Evolutionary conservation across 371 early-diverging fungal species (phyloP).

Genomic region (Phascolomyces articulosus): DNA sequence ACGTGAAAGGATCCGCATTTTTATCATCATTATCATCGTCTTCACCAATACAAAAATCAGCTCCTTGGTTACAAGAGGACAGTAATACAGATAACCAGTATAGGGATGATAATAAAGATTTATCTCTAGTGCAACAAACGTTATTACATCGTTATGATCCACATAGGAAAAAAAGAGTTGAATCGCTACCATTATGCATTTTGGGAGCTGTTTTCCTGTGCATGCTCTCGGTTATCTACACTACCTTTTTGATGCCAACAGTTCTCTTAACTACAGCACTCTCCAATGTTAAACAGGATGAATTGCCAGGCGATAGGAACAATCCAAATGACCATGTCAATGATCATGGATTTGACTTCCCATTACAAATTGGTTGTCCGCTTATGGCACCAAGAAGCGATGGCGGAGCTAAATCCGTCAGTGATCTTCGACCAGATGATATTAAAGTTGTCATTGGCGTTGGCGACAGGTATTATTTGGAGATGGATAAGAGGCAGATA

Average conservation of each 20-base stretch:
- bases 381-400: slow-evolving; percentile 28
- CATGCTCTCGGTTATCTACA: slow-evolving; percentile 18
- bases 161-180: background rate
- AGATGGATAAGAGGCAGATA: slow-evolving; percentile 59
- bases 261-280: slow-evolving; percentile 15
- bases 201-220: background rate
- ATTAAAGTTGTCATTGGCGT: slow-evolving; percentile 63
- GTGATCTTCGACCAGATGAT: slow-evolving; percentile 62
- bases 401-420: slow-evolving; percentile 25
- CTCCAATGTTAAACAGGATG: background rate
- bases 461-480: slow-evolving; percentile 65
- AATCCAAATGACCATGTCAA: slow-evolving; percentile 6
- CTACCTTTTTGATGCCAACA: slow-evolving; percentile 22
- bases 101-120: background rate
- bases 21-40: slow-evolving; percentile 25
- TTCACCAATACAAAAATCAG: background rate
- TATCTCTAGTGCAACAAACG: background rate
- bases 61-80: background rate
- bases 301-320: background rate
- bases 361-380: slow-evolving; percentile 30
- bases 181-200: slow-evolving; percentile 9
- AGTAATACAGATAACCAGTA: background rate
- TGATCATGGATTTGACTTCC: background rate
- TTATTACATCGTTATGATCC: background rate
- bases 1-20: slow-evolving; percentile 38